Evolutionary conservation across 2,329 filamentous ascomycete genomes (phyloP).

Genomic region (Phialophora tarda): DNA sequence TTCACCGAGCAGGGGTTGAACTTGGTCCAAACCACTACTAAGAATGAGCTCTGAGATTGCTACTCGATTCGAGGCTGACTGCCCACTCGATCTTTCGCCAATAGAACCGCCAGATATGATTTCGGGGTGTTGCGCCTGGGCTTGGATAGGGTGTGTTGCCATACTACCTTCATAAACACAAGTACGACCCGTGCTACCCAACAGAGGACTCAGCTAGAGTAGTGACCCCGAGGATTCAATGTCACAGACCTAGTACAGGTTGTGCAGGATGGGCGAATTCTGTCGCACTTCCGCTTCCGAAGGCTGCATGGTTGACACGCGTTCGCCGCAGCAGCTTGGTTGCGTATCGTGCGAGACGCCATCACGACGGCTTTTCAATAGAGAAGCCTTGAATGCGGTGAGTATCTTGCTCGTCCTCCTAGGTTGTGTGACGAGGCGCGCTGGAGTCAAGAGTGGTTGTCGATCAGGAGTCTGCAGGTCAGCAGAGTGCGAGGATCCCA

Average conservation of each 20-base stretch:
- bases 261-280: not conserved
- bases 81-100: not conserved
- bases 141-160: not conserved
- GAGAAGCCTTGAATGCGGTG: not conserved
- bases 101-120: not conserved
- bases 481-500: not conserved
- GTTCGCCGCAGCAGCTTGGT: not conserved
- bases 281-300: not conserved
- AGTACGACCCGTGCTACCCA: not conserved
- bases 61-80: not conserved
- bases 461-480: not conserved
- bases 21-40: not conserved
- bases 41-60: not conserved
- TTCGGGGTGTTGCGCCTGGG: not conserved
- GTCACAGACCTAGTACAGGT: not conserved
- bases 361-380: not conserved
- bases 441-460: not conserved
- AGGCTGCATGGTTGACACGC: not conserved
- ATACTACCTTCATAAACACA: not conserved
- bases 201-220: not conserved
- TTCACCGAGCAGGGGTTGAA: not conserved
- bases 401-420: not conserved
- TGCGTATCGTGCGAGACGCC: not conserved
- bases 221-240: not conserved
- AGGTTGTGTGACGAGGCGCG: not conserved